Conservation (phyloP, 768 basidiomycete species). For the Pisolithus marmoratus region DNA sequence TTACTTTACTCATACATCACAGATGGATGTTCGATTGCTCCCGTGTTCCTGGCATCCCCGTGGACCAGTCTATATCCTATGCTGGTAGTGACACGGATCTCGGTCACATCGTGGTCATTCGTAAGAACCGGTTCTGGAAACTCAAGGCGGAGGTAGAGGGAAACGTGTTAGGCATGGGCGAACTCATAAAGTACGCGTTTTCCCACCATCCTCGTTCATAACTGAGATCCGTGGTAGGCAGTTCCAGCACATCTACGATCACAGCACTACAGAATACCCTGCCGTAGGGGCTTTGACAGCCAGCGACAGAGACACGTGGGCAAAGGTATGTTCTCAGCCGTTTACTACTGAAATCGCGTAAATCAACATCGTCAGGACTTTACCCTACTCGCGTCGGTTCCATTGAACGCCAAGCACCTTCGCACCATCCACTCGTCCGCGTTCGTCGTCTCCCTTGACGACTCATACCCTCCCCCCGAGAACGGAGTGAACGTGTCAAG, state of each 20-base stretch:
- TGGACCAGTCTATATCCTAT: slow-evolving; percentile 74
- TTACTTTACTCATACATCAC: background rate
- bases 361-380: slow-evolving; percentile 47
- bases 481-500: slow-evolving; percentile 57
- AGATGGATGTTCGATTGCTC: slow-evolving; percentile 95
- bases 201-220: background rate
- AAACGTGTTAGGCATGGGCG: slow-evolving; percentile 53
- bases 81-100: slow-evolving; percentile 47
- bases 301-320: slow-evolving; percentile 84
- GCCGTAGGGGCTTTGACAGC: slow-evolving; percentile 75
- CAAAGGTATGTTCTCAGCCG: slow-evolving; percentile 49
- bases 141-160: slow-evolving; percentile 55
- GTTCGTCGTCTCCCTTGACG: slow-evolving; percentile 78
- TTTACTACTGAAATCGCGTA: background rate
- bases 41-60: slow-evolving; percentile 65
- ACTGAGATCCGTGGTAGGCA: slow-evolving; percentile 42
- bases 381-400: slow-evolving; percentile 48
- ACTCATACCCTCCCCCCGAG: slow-evolving; percentile 39
- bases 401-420: slow-evolving; percentile 60
- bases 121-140: slow-evolving; percentile 83
- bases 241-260: slow-evolving; percentile 64
- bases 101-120: slow-evolving; percentile 81
- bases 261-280: slow-evolving; percentile 57
- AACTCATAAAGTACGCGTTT: slow-evolving; percentile 53
- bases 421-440: slow-evolving; percentile 79